Base-by-base conservation (phyloP, 163 green algal genomes). In the Smithsoniella earleae region DNA sequence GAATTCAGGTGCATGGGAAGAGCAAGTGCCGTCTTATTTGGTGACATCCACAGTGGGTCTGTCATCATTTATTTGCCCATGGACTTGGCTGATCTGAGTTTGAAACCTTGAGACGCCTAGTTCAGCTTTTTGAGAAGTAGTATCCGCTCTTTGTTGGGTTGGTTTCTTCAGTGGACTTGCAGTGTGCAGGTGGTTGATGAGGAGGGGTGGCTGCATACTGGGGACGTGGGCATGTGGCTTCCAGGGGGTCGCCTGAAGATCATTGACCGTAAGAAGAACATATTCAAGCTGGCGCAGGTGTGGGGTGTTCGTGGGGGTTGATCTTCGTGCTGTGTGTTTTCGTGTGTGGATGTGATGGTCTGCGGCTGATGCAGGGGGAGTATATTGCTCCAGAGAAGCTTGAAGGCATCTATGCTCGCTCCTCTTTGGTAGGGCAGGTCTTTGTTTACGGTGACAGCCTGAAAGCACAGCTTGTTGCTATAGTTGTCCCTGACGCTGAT, bases 321-420 rank as follows among this genome's bases (percentile, higher is more conserved):
- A 18, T 6, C 34, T 6, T 18, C 40, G 20, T 74, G 25, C 37
- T 3, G 25, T 22, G 64, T 74, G 18, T n/a, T 6, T 36, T 31
- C 8, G 36, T 58, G 62, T 16, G 33, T n/a, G 6, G 62, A 52
- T 31, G 5, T 58, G 18, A 31, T 46, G 62, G 62, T 46, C 64
- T n/a, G n/a, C n/a, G n/a, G n/a, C n/a, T n/a, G 0, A 36, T 69
- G 38, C 78, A 85, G 78, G 90, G 91, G 28, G 93, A 98, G 85
- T 99, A 99, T 83, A 88, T 99, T 18, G 90, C 95, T 3, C 91
- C 93, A 2, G 95, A 99, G 81, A 98, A 98, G 86, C 93, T 99
- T 36, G 95, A 99, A 80, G 92, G 92, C 75, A 86, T 96, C 3
- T 97, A 97, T 81, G 74, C 74, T 2, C 80, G 91, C 54, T 89